These are phyloP conservation scores for Dryas octopetala DNA, from an alignment of 306 rosid species.

Conservation along the genomic window DNA sequence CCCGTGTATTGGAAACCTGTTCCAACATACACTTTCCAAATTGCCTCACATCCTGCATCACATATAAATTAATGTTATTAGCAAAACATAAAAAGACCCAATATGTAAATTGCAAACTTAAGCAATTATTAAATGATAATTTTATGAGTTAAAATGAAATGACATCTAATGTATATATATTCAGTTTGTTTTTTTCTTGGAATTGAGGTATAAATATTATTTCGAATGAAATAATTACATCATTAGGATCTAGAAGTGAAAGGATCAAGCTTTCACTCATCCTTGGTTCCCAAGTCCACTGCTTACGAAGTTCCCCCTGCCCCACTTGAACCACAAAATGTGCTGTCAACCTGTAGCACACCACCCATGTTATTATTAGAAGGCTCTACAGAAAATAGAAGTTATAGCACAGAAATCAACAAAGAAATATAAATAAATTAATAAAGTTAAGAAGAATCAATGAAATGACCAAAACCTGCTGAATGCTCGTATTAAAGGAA, in stretches of 20 bases:
- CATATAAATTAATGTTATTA: constrained; percentile 8
- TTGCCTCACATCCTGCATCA: constrained; percentile 69
- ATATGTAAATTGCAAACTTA: not conserved
- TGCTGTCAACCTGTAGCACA: constrained; percentile 75
- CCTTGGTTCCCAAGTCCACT: constrained; percentile 91
- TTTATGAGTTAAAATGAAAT: not conserved
- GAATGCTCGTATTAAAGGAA: constrained; percentile 61
- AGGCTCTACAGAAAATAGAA: constrained; percentile 9
- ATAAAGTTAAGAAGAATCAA: constrained; percentile 25
- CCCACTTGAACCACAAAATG: constrained; percentile 71
- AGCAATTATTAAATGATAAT: not conserved
- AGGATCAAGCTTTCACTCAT: constrained; percentile 94
- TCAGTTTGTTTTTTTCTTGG: not conserved
- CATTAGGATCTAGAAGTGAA: constrained; percentile 80
- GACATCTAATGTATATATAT: not conserved
- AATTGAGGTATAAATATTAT: not conserved
- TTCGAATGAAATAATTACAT: constrained; percentile 40
- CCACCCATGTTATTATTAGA: constrained; percentile 41
- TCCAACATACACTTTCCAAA: constrained; percentile 89
- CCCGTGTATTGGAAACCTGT: constrained; percentile 74
- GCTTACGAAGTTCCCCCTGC: constrained; percentile 67
- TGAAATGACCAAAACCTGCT: constrained; percentile 56
- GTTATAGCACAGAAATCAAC: constrained; percentile 3
- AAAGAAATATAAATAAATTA: constrained; percentile 15
- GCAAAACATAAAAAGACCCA: not conserved